These are phyloP conservation scores for Amylostereum chailletii DNA, from an alignment of 1,284 basidiomycete genomes.

Conservation along the genomic window DNA sequence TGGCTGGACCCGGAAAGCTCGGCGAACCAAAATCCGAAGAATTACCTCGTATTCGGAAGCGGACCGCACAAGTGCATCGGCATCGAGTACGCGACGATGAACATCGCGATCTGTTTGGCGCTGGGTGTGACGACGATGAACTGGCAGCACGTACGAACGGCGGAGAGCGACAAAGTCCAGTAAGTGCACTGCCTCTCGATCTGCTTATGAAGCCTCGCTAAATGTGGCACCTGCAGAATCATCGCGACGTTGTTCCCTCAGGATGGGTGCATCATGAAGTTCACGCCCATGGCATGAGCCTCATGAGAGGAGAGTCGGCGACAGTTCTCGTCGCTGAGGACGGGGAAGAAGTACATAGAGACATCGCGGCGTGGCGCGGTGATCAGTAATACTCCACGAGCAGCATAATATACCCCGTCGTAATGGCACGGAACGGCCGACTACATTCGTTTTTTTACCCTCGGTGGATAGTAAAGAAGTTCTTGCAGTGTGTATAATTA, in stretches of 20 bases:
- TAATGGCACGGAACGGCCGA: too few relatives aligned
- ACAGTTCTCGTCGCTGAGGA: too few relatives aligned
- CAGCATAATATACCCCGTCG: too few relatives aligned
- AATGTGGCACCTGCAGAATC: conserved; percentile 38
- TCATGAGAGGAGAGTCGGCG: too few relatives aligned
- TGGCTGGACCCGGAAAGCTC: conserved; percentile 83
- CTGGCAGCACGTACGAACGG: conserved; percentile 84
- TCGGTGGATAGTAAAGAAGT: too few relatives aligned
- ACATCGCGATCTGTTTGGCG: conserved; percentile 82
- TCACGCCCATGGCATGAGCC: conserved; percentile 32
- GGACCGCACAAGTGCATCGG: conserved; percentile 95
- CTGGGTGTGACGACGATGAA: conserved; percentile 80
- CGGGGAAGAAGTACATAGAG: too few relatives aligned
- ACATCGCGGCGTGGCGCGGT: too few relatives aligned
- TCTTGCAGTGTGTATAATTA: too few relatives aligned
- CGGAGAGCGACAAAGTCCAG: conserved; percentile 76
- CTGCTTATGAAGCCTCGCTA: conserved; percentile 5
- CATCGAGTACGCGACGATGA: conserved; percentile 88
- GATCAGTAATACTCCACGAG: too few relatives aligned
- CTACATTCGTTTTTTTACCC: too few relatives aligned
- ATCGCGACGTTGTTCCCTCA: conserved; percentile 94
- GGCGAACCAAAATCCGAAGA: conserved; percentile 84
- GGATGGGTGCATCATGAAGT: conserved; percentile 81
- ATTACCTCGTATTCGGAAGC: conserved; percentile 93
- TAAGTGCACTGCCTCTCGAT: conserved; percentile 30